Base-by-base conservation (phyloP, 768 basidiomycete genomes). In the Lactifluus rugatus region DNA sequence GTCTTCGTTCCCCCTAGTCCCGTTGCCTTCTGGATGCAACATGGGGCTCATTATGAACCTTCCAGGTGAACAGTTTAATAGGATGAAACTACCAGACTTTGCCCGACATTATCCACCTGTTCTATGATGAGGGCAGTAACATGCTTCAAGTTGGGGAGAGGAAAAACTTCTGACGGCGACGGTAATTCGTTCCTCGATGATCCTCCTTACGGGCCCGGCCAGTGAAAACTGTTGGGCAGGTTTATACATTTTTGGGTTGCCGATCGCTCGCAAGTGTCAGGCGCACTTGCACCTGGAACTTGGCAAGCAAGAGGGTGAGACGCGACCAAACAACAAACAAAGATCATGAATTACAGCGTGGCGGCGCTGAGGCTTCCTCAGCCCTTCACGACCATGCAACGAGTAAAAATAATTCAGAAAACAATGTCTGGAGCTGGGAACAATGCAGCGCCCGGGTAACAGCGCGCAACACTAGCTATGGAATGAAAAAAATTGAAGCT, bases 161-260 rank as follows among this genome's bases (percentile, higher is more conserved):
- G 47, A 44, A 59, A 59, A 59, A 59, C 48, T 54, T 59, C 53
- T 48, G 23, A 37, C 39, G 52, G 47, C 47, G 39, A 32, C 23
- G 46, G 37, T 45, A 46, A 36, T 56, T 56, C 36, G 58, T 55
- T 51, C 58, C 48, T 56, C 54, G 59, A 60, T 44, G 59, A 60
- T 60, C 59, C 45, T 25, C 49, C 13, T 52, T 34, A 42, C 53
- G 58, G 58, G 28, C 34, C 58, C 52, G 58, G 57, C 14, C 16
- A 4, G 37, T 34, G 47, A 56, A 60, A 60, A 50, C 54, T 56
- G 59, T 34, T 5, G 59, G 59, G 49, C 16, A 56, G 17, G 54
- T 60, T 60, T 60, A 56, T 55, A 60, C 59, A 56, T 60, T 60
- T 60, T 60, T 55, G 59, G 59, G 49, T 60, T 55, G 59, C 59